Evolutionary conservation across 1,284 basidiomycete species (phyloP), one percentile per base, ranked within the genome.

Genomic region (Ustilago hordei): DNA sequence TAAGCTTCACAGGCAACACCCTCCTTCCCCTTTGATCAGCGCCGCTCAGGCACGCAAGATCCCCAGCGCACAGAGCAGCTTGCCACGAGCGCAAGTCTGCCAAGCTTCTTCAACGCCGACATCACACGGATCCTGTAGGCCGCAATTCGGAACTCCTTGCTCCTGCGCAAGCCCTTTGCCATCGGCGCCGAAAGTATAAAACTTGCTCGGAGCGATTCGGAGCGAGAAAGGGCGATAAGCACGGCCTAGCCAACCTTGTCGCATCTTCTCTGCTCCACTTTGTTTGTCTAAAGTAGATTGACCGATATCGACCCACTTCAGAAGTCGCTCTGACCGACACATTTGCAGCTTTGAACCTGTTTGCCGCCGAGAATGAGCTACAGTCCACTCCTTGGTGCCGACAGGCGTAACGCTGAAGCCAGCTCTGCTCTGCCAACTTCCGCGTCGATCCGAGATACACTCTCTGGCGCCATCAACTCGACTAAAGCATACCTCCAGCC

Each of bases 401-500:
- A 73, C 32, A 43, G 63, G 60, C 66, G 65, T 17, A 52, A 47
- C 35, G 67, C 63, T 41, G 63, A 69, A 32, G 32, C 60, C 31
- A 66, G 65, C 58, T 75, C 72, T 8, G 45, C 60, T 41, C 55
- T 68, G 7, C 58, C 73, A 28, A 52, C 75, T 8, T 78, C 75
- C 13, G 38, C 71, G 19, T 60, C 65, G 31, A 74, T 78, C 45
- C 70, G 75, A 41, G 58, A 69, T 31, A 78, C 75, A 23, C 66
- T 81, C 15, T 65, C 77, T 8, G 76, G 69, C 36, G 79, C 74
- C 23, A 72, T 81, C 60, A 69, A 64, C 41, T 72, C 68, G n/a
- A 81, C 79, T 9, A 79, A 79, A 48, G 80, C 80, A 43, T 81
- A 81, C 34, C 64, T 81, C 28, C 72, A 79, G 36, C 80, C 80